These are phyloP conservation scores for Apiotrichum akiyoshidainum DNA, from an alignment of 1,284 basidiomycete species.

Conservation along the genomic window DNA sequence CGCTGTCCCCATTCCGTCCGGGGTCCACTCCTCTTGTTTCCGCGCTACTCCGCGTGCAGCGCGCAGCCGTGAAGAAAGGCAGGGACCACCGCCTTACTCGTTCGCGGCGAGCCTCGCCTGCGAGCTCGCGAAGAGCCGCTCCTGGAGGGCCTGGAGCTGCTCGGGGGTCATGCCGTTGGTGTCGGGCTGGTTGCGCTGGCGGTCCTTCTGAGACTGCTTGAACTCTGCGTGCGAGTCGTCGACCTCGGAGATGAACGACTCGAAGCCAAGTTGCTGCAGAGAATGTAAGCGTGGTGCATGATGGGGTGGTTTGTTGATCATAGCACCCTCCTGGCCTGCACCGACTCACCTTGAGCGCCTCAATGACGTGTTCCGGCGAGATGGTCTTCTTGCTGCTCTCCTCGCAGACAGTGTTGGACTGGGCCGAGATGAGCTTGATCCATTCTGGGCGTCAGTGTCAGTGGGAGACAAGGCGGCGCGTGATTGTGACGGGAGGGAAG, in stretches of 20 bases:
- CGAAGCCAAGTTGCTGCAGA: constrained; percentile 65
- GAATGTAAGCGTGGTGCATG: background rate
- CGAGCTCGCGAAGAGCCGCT: constrained; percentile 85
- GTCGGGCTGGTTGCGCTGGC: constrained; percentile 79
- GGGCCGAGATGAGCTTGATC: constrained; percentile 94
- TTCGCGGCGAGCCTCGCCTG: constrained; percentile 57
- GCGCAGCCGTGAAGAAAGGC: no score
- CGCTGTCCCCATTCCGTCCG: no score
- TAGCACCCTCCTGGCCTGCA: background rate
- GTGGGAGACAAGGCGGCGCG: no score
- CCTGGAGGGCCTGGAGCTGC: constrained; percentile 81
- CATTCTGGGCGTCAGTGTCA: constrained; percentile 65
- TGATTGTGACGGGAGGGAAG: no score
- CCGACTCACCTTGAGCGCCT: constrained; percentile 73
- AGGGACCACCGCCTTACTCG: background rate
- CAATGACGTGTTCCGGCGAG: constrained; percentile 93
- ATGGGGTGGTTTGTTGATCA: no score
- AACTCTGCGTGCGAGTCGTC: constrained; percentile 84
- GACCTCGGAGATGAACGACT: constrained; percentile 88
- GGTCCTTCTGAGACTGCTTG: constrained; percentile 42
- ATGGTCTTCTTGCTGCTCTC: constrained; percentile 99
- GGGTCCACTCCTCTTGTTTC: background rate
- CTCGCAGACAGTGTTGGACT: constrained; percentile 97
- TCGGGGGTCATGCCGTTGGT: constrained; percentile 87
- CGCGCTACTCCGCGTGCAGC: no score